These are phyloP conservation scores for Crithidia sp. DNA, from an alignment of 208 protist genomes.

Conservation along the genomic window DNA sequence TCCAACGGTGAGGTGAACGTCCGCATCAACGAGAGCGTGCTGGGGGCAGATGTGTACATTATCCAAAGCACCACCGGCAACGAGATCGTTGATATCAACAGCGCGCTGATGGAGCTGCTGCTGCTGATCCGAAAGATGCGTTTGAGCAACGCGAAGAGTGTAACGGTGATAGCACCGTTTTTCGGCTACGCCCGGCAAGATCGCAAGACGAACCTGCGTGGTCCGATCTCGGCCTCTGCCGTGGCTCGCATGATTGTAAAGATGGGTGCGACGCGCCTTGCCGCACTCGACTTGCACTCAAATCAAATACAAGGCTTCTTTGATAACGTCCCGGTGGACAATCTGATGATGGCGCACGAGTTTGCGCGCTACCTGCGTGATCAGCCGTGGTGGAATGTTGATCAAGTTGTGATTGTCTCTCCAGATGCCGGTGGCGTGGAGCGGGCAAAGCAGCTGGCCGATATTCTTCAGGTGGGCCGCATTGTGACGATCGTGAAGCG, in stretches of 20 bases:
- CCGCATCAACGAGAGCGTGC: conserved; percentile 93
- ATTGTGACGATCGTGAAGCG: conserved; percentile 97
- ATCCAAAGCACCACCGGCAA: conserved; percentile 96
- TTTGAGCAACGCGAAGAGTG: conserved; percentile 84
- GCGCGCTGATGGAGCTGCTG: conserved; percentile 96
- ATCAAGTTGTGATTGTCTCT: conserved; percentile 93
- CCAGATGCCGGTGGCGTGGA: conserved; percentile 96
- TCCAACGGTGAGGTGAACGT: conserved; percentile 92
- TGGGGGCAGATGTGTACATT: conserved; percentile 96
- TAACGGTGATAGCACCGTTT: conserved; percentile 95
- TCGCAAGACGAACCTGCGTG: conserved; percentile 90
- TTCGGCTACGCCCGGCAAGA: conserved; percentile 96
- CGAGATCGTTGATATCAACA: conserved; percentile 93
- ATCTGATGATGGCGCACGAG: conserved; percentile 88
- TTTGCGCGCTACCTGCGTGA: conserved; percentile 75
- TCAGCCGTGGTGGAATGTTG: conserved; percentile 77
- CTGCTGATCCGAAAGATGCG: conserved; percentile 93
- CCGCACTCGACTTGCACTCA: conserved; percentile 94
- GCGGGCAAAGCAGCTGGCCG: conserved; percentile 89
- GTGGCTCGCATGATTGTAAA: conserved; percentile 93
- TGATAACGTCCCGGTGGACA: conserved; percentile 92
- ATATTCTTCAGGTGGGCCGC: conserved; percentile 83
- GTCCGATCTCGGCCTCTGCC: conserved; percentile 93
- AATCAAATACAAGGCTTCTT: conserved; percentile 97
- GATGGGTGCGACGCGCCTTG: conserved; percentile 91